These are phyloP conservation scores for Polygonum maritimum DNA, from an alignment of 148 eudicot genomes.

Conservation along the genomic window DNA sequence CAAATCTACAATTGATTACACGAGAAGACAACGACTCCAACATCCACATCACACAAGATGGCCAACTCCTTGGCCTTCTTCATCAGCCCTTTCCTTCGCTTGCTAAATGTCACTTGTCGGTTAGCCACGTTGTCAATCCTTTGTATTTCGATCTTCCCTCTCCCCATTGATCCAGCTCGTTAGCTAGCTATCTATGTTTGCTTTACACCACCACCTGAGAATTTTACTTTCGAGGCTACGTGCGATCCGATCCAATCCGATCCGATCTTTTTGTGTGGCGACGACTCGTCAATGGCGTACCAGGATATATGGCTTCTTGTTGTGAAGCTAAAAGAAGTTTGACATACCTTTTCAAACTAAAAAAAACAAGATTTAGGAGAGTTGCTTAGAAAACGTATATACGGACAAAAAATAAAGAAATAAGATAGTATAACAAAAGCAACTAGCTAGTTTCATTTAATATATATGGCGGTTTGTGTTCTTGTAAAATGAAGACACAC, in stretches of 20 bases:
- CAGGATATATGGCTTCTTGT: not conserved
- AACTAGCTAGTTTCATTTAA: not conserved
- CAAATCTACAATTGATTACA: constrained; percentile 5
- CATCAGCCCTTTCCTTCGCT: constrained; percentile 31
- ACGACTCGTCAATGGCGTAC: not conserved
- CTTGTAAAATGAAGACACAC: not conserved
- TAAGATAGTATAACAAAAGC: not conserved
- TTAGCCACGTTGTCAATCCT: constrained; percentile 32
- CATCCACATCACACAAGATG: constrained; percentile 31
- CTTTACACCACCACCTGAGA: not conserved
- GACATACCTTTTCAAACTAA: not conserved
- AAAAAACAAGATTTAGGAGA: not conserved
- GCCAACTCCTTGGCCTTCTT: constrained; percentile 35
- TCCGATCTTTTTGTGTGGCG: not conserved
- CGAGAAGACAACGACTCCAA: constrained; percentile 27
- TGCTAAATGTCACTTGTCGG: constrained; percentile 35
- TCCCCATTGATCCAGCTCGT: constrained; percentile 17
- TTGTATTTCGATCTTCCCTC: constrained; percentile 33
- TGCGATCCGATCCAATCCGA: no score
- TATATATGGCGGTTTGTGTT: not conserved
- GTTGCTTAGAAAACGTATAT: not conserved
- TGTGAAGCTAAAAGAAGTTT: not conserved
- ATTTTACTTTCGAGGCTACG: not conserved
- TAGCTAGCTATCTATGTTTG: no score
- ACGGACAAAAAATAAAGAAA: no score